A percentile compares a stretch with the other conserved stretches of the same genome.
phyloP scores from a whole-genome alignment of 176 grass and related monocot genomes.

The Puya raimondii region DNA sequence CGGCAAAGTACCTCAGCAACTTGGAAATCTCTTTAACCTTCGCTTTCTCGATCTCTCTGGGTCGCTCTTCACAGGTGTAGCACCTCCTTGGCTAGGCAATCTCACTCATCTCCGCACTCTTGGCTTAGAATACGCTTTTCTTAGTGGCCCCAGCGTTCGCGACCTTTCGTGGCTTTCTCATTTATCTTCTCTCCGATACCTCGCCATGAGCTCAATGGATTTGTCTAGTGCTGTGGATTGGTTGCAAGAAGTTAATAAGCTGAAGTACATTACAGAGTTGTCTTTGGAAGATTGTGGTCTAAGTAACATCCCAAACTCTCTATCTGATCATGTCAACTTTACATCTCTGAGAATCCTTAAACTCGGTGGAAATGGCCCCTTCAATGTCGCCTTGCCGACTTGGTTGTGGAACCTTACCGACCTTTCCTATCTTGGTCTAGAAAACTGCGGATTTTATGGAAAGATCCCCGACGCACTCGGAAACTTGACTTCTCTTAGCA shows the following conservation, averaged over 20 bases:
- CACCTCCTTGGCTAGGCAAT: no score
- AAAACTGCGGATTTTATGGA: neutral
- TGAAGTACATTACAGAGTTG: neutral
- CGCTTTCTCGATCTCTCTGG: neutral
- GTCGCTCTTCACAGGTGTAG: neutral
- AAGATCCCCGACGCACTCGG: neutral
- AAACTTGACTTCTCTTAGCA: neutral
- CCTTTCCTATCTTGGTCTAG: neutral
- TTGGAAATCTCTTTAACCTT: constrained; percentile 1
- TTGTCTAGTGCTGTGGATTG: neutral
- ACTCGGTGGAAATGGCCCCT: neutral
- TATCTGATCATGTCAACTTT: constrained; percentile 2
- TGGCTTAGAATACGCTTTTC: neutral
- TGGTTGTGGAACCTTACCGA: neutral
- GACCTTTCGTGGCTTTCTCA: neutral
- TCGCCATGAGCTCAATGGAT: neutral
- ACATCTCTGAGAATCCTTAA: neutral
- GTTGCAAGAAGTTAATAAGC: neutral
- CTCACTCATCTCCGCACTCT: no score
- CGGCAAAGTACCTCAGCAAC: constrained; percentile 7
- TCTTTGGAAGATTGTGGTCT: neutral
- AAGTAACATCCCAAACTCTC: neutral
- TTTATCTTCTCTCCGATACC: constrained; percentile 6
- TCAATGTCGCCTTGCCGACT: neutral
- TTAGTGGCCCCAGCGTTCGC: no score